Evolutionary conservation across 2,329 filamentous ascomycete genomes (phyloP).

Genomic region (Curvularia eragrostidis): DNA sequence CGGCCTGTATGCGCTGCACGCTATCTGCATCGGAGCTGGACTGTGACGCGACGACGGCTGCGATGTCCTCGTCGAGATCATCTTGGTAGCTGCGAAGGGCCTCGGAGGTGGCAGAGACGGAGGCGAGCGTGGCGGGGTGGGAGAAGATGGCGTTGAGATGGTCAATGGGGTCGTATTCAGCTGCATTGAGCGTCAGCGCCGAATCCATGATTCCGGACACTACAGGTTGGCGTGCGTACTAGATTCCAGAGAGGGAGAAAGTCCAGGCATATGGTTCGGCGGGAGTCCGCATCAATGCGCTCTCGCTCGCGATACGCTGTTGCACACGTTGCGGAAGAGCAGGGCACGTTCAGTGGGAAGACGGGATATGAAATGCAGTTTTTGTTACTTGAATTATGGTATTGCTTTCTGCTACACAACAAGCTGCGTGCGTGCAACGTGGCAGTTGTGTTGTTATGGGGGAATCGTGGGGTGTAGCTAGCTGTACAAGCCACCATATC

Average conservation of each 20-base stretch:
- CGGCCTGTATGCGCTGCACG: conserved; percentile 87
- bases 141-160: conserved; percentile 95
- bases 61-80: conserved; percentile 81
- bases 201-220: conserved; percentile 18
- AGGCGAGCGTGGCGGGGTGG: conserved; percentile 82
- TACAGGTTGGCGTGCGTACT: conserved; percentile 35
- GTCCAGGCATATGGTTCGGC: conserved; percentile 47
- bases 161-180: conserved; percentile 89
- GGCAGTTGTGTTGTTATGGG: conserved; percentile 7
- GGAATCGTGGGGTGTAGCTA: conserved; percentile 25
- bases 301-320: conserved; percentile 36
- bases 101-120: conserved; percentile 75
- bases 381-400: neutral
- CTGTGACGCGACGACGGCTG: conserved; percentile 73
- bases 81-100: conserved; percentile 78
- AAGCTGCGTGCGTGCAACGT: conserved; percentile 8
- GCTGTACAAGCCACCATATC: conserved; percentile 8
- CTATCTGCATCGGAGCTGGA: conserved; percentile 85
- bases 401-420: neutral
- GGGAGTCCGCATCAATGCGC: conserved; percentile 47
- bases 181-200: conserved; percentile 53
- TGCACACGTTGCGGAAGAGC: conserved; percentile 13
- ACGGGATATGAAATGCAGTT: neutral
- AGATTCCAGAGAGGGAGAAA: conserved; percentile 48
- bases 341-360: neutral